Evolutionary conservation across 2,329 filamentous ascomycete species (phyloP), one percentile per base, ranked within the genome.

Genomic region (Chalaropsis ovoidea): DNA sequence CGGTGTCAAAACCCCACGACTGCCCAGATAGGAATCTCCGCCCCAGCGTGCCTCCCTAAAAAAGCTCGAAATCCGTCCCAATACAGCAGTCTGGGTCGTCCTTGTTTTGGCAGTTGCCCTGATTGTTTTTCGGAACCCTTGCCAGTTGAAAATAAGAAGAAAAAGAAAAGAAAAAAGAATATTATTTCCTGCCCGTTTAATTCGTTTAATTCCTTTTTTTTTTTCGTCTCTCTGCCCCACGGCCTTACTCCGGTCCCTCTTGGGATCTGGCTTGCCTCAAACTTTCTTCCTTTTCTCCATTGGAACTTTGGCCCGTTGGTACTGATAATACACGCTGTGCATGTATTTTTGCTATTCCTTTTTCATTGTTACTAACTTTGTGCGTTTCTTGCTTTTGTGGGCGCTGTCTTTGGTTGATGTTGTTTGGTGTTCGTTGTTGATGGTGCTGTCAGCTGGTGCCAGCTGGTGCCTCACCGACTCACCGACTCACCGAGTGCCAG

Each of bases 211-310:
- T 31, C 52, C 52, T 31, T 35, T n/a, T n/a, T 35, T 58, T n/a
- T 39, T 31, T 58, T 17, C n/a, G 8, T 17, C 31, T 39, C 54
- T 58, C 31, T 39, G 54, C 27, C 58, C 47, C 68, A 65, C 71
- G 71, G 71, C 71, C 69, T 69, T 72, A 71, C 71, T 71, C 65
- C 71, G 71, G 71, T 69, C 69, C 67, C 68, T 72, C 68, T 71
- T 43, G 61, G 61, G 67, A 70, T 72, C 71, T 58, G 27, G 54
- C 54, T 58, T 35, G 54, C 54, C 54, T 39, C 54, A 58, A 58
- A 10, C 54, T 47, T 39, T 58, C 15, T 58, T 58, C 27, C 54
- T 58, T 58, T 58, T 58, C 54, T 35, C 54, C 54, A 58, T 35
- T n/a, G 27, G 27, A 58, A 58, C 54, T 39, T 58, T 58, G 24